Percentiles rank a stretch among this genome's conserved stretches.
phyloP scores from a whole-genome alignment of 2,329 filamentous ascomycete genomes.

The Beauveria brongniartii region DNA sequence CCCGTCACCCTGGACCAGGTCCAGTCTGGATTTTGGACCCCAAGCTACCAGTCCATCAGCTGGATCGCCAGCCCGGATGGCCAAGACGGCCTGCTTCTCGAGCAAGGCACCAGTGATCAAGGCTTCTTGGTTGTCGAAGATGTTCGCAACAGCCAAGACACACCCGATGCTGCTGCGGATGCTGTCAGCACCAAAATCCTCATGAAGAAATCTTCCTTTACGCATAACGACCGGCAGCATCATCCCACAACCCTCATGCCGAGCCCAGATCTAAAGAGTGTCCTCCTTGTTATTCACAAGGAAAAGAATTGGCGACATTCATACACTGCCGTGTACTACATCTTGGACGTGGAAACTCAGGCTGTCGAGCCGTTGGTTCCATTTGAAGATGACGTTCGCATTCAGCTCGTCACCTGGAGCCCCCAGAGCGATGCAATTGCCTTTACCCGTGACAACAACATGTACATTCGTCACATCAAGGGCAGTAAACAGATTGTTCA shows the following conservation, averaged over 20 bases:
- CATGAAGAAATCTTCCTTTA: constrained; percentile 62
- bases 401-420: constrained; percentile 87
- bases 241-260: constrained; percentile 59
- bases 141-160: constrained; percentile 46
- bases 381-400: constrained; percentile 49
- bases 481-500: constrained; percentile 51
- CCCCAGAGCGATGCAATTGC: constrained; percentile 78
- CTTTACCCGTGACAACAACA: constrained; percentile 86
- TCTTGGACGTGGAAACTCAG: constrained; percentile 82
- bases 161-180: constrained; percentile 21
- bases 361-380: constrained; percentile 70
- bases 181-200: constrained; percentile 42
- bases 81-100: constrained; percentile 78
- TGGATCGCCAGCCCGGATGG: constrained; percentile 71
- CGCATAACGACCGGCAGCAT: constrained; percentile 47
- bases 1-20: constrained; percentile 67
- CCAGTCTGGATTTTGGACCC: constrained; percentile 54
- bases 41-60: constrained; percentile 57
- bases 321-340: constrained; percentile 77
- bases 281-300: constrained; percentile 67
- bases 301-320: constrained; percentile 86
- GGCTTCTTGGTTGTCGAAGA: constrained; percentile 83
- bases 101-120: constrained; percentile 55
- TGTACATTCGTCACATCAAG: constrained; percentile 63
- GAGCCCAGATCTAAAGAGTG: constrained; percentile 76